Base-by-base conservation (phyloP, 1,284 basidiomycete species). In the Heterobasidion occidentale region DNA sequence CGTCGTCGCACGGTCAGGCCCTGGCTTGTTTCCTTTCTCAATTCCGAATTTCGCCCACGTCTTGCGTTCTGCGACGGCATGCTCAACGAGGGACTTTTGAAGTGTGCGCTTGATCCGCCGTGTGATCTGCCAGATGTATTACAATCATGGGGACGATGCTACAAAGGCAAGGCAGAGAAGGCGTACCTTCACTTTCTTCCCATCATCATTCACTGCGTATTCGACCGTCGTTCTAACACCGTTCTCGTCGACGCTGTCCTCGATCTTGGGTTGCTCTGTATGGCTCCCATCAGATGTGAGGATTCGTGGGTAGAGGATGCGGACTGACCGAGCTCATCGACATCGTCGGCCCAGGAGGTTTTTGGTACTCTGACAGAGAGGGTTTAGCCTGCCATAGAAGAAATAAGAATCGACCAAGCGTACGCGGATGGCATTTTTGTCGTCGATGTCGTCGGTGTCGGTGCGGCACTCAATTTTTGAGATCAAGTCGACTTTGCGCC, bases 11-110 rank as follows among this genome's bases (percentile, higher is more conserved):
- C 87, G 79, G 76, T 98, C 92, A 9, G 95, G 96, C 7, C 97
- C 97, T 6, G 90, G 73, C 53, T 89, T 83, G 67, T 86, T 92
- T 46, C 92, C 92, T 71, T 86, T 90, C 74, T 99, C 97, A 64
- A 83, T 78, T 3, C 96, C 96, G 69, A 99, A 99, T 74, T 98
- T 99, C 38, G 85, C 68, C 94, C 94, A 98, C 60, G 83, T 85
- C 72, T 97, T 91, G 51, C 96, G 83, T 72, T 96, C 93, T 0
- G 97, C 97, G 7, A 98, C 94, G 19, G 83, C 80, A 67, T 96
- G 94, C 62, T 95, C 92, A 44, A 99, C 97, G 46, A 93, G 80
- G n/a, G 90, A 87, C 69, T 93, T 95, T 68, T 96, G 88, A 19
- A 98, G 78, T 1, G 88, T 90, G 52, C 94, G 83, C 71, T 91